Evolutionary conservation across 208 protist species (phyloP), one percentile per base, ranked within the genome.

Genomic region (Leptomonas pyrrhocoris): DNA sequence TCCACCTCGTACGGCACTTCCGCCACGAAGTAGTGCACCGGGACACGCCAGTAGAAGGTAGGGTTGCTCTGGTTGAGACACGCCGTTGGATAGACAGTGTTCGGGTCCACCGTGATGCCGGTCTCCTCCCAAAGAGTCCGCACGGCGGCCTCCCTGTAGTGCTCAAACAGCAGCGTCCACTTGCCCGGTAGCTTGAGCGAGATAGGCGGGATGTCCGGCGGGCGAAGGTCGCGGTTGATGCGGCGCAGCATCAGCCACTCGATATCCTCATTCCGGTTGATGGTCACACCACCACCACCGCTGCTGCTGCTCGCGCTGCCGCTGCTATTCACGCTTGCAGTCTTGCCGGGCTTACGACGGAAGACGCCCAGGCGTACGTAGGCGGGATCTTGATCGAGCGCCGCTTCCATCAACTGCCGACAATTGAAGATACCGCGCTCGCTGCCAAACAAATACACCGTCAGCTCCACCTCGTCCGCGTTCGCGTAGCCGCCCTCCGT

Each of bases 171-270:
- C 42, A 97, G 57, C 31, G 86, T 94, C 81, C 84, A 97, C 79
- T 97, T 97, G 48, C 93, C 93, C n/a, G 93, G 93, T 0, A 86
- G 77, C 77, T 97, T 97, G 30, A 97, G 85, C 0, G 90, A 94
- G 74, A 97, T 95, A 30, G 89, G 86, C 6, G 93, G 93, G 66
- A 97, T 94, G 59, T 97, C 93, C 0, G 89, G 89, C 23, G 93
- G 93, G 19, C 93, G 86, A 12, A 93, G 64, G 42, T 97, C 93
- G 25, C 89, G 84, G 61, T 97, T 97, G 72, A 97, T 94, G 71
- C 93, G 90, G 18, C 93, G 93, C 65, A 97, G 77, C 79, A 88
- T 65, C 19, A 97, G 74, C 93, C 93, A 97, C 77, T 96, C 92
- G 45, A 94, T 79, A 15, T 84, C 81, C 13, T 69, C 71, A 19